phyloP scores from a whole-genome alignment of 1,284 basidiomycete genomes.

The Trametes versicolor region DNA sequence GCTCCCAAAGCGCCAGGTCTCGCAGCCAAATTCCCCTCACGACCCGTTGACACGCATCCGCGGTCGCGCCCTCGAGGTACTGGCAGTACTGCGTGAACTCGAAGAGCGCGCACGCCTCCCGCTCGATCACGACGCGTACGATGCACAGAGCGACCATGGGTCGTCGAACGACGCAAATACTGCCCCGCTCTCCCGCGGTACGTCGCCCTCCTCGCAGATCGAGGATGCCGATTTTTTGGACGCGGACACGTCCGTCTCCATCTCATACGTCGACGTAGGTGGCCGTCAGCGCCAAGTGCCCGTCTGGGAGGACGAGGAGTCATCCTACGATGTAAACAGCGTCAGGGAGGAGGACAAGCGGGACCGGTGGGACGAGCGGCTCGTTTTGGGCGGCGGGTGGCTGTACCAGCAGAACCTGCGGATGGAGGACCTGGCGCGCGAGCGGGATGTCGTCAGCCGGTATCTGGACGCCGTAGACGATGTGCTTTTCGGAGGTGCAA shows the following conservation, averaged over 20 bases:
- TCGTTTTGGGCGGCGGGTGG: constrained; percentile 82
- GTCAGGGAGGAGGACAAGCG: constrained; percentile 63
- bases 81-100: constrained; percentile 74
- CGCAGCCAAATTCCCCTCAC: constrained; percentile 46
- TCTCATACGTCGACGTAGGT: constrained; percentile 74
- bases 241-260: constrained; percentile 66
- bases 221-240: constrained; percentile 48
- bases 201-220: constrained; percentile 55
- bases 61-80: constrained; percentile 78
- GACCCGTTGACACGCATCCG: constrained; percentile 77
- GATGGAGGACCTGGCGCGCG: constrained; percentile 62
- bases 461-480: constrained; percentile 82
- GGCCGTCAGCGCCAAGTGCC: constrained; percentile 72
- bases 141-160: constrained; percentile 74
- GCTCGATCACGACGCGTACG: constrained; percentile 77
- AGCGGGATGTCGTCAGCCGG: constrained; percentile 61
- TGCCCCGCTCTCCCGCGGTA: constrained; percentile 46
- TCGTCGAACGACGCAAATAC: constrained; percentile 48
- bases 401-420: constrained; percentile 75
- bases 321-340: constrained; percentile 44
- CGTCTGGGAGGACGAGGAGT: constrained; percentile 80
- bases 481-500: constrained; percentile 71
- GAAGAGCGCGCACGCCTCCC: constrained; percentile 75
- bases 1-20: constrained; percentile 48
- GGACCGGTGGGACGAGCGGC: constrained; percentile 80